Evolutionary conservation across 371 early-diverging fungal species (phyloP), one percentile per base, ranked within the genome.

Genomic region (Mucor saturninus): DNA sequence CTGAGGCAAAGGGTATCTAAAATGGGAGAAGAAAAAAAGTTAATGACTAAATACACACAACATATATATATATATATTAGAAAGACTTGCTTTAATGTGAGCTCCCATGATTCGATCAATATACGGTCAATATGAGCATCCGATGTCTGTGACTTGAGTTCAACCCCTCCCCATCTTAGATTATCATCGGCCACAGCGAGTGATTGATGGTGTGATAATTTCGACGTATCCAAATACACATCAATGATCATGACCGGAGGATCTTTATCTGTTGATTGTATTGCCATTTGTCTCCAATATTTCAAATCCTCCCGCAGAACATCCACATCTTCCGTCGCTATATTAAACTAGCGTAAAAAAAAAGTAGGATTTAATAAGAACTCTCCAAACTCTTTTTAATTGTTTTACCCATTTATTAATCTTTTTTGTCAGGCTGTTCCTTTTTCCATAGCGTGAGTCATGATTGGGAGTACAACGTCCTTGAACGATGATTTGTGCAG

Each of bases 41-140:
- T 21, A 21, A 21, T 21, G 21, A 21, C 21, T 21, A 21, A 21
- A 21, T 21, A 21, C 21, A 21, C 21, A 21, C 21, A 29, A 29
- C n/a, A 45, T 3, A 32, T 5, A 28, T 1, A 28, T 26, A 26
- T 40, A 51, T 13, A 31, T 3, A 7, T 30, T 10, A 46, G 39
- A 9, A 35, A 11, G 8, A 31, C 77, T 73, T 83, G 91, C 93
- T 85, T 85, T 54, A 92, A 75, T 5, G 86, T 80, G 45, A 94
- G 73, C 56, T 85, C 86, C 94, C 94, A 94, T 46, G 90, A 84
- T 71, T 94, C 94, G 35, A 94, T 72, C 35, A 91, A 68, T 54
- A 94, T 88, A 39, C 72, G 64, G 21, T 79, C 56, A 30, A 74
- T 59, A 50, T 39, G 55, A 52, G 35, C 14, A 38, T 61, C 64